Base-by-base conservation (phyloP, 495 filamentous ascomycete species). In the Tuber indicum region DNA sequence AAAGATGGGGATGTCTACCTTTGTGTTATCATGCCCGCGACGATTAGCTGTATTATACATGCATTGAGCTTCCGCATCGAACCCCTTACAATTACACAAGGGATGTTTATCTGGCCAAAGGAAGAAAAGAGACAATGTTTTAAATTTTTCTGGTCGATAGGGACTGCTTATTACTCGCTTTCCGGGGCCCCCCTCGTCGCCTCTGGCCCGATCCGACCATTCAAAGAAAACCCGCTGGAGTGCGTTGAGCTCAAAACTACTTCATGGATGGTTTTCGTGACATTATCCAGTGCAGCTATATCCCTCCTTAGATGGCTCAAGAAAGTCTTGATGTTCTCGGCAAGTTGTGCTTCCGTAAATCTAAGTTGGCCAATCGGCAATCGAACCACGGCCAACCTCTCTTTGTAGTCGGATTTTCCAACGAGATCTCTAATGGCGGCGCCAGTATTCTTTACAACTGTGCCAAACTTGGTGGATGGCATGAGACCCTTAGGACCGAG, bases 241-340 rank as follows among this genome's bases (percentile, higher is more conserved):
- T 92, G 85, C 44, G 94, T 97, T 1, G 94, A 93, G 86, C 93
- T 94, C 80, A 99, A 86, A n/a, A 97, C 94, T 82, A 99, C 93
- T 86, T 99, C 96, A 81, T 93, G 89, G 71, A 99, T 86, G 70
- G 92, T 88, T 88, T 99, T 99, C 74, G 86, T 87, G 52, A 92
- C 87, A 77, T 87, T 87, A 72, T 90, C 92, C 73, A 97, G 76
- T 16, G 84, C 83, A 44, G 84, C 85, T 58, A 95, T 89, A 82
- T 97, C 93, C 83, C 89, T 89, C 89, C 93, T 97, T 73, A 99
- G 83, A 75, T 89, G 86, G 3, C 87, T 87, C 81, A 98, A 87
- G 76, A 97, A 91, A 47, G 89, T 86, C 85, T 90, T 91, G 85
- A 98, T 88, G 85, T 99, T 99, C 80, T 90, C 90, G 77, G 90